These are phyloP conservation scores for Alternaria sp. DNA, from an alignment of 2,329 filamentous ascomycete species.

Conservation along the genomic window DNA sequence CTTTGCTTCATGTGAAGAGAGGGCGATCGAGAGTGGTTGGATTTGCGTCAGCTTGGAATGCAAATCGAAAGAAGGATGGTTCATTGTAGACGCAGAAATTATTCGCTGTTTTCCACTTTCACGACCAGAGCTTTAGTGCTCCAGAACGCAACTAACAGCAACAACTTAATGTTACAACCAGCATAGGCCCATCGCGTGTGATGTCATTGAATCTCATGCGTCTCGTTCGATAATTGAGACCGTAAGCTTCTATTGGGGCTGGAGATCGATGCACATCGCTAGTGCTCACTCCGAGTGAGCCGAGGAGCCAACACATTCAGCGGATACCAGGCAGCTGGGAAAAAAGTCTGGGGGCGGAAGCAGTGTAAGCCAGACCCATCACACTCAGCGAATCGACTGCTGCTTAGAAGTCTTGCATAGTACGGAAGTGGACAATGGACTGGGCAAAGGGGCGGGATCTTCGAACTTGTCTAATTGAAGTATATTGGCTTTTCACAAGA, in stretches of 20 bases:
- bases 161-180: background rate
- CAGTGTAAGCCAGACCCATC: background rate
- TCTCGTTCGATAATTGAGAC: background rate
- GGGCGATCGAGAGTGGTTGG: background rate
- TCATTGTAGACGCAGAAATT: no score
- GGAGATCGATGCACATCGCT: background rate
- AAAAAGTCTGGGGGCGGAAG: background rate
- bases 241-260: background rate
- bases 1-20: background rate
- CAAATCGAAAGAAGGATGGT: no score
- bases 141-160: background rate
- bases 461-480: background rate
- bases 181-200: background rate
- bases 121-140: no score
- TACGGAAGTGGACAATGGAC: background rate
- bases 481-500: background rate
- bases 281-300: conserved; percentile 2
- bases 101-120: no score
- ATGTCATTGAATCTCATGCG: background rate
- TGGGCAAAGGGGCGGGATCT: background rate
- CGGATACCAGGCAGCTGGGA: background rate
- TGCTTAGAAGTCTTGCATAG: background rate
- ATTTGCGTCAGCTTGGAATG: background rate
- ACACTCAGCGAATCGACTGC: background rate
- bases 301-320: background rate